Evolutionary conservation across 192 early-diverging fungal species (phyloP).

Genomic region (Gonapodya sp.): DNA sequence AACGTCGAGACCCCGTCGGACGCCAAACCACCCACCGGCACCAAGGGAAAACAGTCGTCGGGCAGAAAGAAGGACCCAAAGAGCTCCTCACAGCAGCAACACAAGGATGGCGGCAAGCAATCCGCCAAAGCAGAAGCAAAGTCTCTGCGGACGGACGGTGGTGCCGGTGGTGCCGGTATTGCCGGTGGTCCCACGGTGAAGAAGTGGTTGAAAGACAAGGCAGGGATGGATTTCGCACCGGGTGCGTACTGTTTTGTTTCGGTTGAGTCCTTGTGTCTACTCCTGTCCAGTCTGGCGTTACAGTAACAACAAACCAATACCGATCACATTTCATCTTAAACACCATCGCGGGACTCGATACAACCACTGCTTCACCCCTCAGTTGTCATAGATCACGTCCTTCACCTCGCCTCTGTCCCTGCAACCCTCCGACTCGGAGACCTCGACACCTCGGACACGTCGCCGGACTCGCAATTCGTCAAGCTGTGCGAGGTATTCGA

Average conservation of each 20-base stretch:
- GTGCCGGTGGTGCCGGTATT: background rate
- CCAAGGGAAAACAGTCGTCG: background rate
- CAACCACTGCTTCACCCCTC: too few species aligned
- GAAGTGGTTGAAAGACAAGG: conserved; percentile 6
- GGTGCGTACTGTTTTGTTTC: background rate
- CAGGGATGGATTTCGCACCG: background rate
- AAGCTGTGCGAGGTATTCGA: background rate
- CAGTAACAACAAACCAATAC: too few species aligned
- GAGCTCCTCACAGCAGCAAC: background rate
- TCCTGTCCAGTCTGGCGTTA: background rate
- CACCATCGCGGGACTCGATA: too few species aligned
- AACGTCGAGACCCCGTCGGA: background rate
- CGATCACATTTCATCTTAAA: too few species aligned
- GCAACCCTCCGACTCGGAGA: background rate
- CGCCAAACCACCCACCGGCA: background rate
- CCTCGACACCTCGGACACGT: background rate
- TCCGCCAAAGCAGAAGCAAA: background rate
- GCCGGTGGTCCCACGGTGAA: background rate
- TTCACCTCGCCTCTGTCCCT: background rate
- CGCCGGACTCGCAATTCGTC: background rate
- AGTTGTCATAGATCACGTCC: background rate
- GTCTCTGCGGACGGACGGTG: background rate
- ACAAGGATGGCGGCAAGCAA: background rate
- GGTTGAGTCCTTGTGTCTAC: background rate
- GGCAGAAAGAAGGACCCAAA: background rate